Percentiles rank a stretch among this genome's conserved stretches.
phyloP scores from a whole-genome alignment of 805 yeast genomes.

The Saccharomyces cerevisiae region DNA sequence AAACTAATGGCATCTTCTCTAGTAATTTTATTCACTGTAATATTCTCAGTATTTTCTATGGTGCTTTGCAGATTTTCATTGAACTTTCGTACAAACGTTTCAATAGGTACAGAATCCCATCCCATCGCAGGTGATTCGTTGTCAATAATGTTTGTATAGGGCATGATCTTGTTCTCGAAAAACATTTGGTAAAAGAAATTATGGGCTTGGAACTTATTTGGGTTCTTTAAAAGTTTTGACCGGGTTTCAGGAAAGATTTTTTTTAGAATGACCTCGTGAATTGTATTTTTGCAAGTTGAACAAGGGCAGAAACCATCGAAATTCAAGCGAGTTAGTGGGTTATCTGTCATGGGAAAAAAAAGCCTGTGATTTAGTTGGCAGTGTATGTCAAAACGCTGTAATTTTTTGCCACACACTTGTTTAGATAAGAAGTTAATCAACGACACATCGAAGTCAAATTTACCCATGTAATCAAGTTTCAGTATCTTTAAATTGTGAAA shows the following conservation, averaged over 20 bases:
- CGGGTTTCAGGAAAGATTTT: constrained; percentile 25
- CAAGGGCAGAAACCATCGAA: constrained; percentile 7
- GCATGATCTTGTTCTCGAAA: constrained; percentile 27
- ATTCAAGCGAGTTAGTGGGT: neutral
- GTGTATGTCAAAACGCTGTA: neutral
- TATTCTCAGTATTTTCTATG: neutral
- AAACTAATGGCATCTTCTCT: constrained; percentile 24
- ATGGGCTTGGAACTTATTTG: constrained; percentile 20
- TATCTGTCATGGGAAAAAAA: neutral
- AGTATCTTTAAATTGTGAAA: constrained; percentile 24
- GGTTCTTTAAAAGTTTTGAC: constrained; percentile 8
- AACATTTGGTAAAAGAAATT: constrained; percentile 28
- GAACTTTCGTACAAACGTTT: constrained; percentile 3
- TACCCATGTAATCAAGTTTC: constrained; percentile 29
- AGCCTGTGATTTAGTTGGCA: neutral
- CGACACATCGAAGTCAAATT: constrained; percentile 8
- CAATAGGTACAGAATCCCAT: constrained; percentile 26
- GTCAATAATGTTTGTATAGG: constrained; percentile 33
- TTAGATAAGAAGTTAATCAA: neutral
- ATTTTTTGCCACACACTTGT: neutral
- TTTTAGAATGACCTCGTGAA: constrained; percentile 18
- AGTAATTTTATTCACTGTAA: constrained; percentile 5
- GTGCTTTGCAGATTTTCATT: neutral
- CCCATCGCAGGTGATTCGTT: constrained; percentile 33
- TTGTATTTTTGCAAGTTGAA: constrained; percentile 21